Base-by-base conservation (phyloP, 1,139 yeast genomes). In the Geotrichum carabidarum region DNA sequence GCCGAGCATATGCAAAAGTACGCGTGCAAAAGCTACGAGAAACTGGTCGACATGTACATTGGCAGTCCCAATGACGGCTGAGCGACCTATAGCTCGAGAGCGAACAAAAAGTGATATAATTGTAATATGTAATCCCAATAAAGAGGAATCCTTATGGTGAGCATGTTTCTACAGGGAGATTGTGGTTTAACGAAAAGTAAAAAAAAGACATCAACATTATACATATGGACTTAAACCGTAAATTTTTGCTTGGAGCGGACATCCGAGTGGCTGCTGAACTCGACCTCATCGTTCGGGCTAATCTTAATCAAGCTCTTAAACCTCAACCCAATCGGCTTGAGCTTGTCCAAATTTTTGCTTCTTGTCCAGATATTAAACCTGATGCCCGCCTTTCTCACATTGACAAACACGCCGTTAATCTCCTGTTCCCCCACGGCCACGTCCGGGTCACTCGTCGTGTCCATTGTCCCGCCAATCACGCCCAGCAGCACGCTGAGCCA, bases 391-490 rank as follows among this genome's bases (percentile, higher is more conserved):
- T 81, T 84, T 78, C 97, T 86, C 65, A 88, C 82, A 71, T 88
- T 89, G 69, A 89, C 83, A 62, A 93, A 96, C 63, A 90, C 89
- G 65, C 99, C 99, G 71, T 89, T 91, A 64, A 94, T 95, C 74
- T 90, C 94, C 66, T 85, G 80, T 50, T 62, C 66, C 18, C 64
- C 64, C 38, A 61, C 68, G 41, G 63, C 67, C 48, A 56, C 77
- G 49, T 72, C 71, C 69, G 86, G 91, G 60, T 85, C 93, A 62
- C 83, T 86, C 14, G 53, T 46, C 22, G 48, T 38, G 73, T 89
- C 96, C 63, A 93, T 85, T 57, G 97, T 89, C 75, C 93, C 98
- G 65, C 99, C 99, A 72, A 93, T 89, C 58, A 90, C 90, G 49
- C 95, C 86, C 67, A 93, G 80, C 70, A 93, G 80, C 57, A 94